Conservation (phyloP, 1,139 yeast species). For the Yamadazyma trypodendri region DNA sequence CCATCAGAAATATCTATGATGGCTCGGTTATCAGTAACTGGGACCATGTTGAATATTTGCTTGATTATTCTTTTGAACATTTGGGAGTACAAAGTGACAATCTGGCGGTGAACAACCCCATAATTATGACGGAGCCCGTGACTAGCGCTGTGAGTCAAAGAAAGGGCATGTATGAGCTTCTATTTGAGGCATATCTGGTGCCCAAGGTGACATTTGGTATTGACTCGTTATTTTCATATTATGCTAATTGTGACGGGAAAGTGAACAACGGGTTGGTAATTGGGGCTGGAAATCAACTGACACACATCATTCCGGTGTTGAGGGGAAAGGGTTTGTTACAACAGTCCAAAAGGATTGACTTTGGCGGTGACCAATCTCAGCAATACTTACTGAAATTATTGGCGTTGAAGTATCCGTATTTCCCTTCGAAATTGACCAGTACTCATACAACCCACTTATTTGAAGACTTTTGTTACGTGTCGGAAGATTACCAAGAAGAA, state of each 20-base stretch:
- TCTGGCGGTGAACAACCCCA: conserved; percentile 69
- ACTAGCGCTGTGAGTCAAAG: conserved; percentile 73
- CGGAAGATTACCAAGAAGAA: conserved; percentile 67
- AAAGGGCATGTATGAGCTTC: conserved; percentile 68
- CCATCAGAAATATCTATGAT: conserved; percentile 80
- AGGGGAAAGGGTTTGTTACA: conserved; percentile 62
- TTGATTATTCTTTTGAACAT: conserved; percentile 83
- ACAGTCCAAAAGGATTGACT: conserved; percentile 79
- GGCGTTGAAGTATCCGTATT: conserved; percentile 84
- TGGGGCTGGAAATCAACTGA: conserved; percentile 79
- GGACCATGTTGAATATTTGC: conserved; percentile 81
- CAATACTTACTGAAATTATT: conserved; percentile 63
- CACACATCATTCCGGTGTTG: conserved; percentile 79
- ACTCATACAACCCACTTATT: conserved; percentile 68
- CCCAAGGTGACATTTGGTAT: conserved; percentile 80
- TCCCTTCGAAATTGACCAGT: conserved; percentile 69
- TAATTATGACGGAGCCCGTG: conserved; percentile 77
- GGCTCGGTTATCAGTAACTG: conserved; percentile 86
- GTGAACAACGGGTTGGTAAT: conserved; percentile 63
- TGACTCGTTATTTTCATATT: conserved; percentile 75
- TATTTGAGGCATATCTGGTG: conserved; percentile 77
- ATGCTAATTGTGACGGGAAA: conserved; percentile 41
- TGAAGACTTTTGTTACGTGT: conserved; percentile 76
- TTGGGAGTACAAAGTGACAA: conserved; percentile 58
- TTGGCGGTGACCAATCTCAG: conserved; percentile 84